Percentiles rank a stretch among this genome's conserved stretches.
Conservation (phyloP, 768 basidiomycete species). For the Hygrophorus pudorinus region DNA sequence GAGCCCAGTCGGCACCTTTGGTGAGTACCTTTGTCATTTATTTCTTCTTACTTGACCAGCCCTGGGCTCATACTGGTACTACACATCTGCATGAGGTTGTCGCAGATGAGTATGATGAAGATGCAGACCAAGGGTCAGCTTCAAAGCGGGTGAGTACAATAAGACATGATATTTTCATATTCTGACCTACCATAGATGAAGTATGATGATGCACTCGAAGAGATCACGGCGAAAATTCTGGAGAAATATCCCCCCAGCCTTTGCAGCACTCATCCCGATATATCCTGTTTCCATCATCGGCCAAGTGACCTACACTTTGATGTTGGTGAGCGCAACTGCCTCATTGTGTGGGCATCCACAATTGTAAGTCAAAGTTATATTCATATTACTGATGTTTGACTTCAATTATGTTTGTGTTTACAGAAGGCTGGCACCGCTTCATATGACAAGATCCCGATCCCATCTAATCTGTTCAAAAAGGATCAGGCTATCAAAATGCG, state of each 20-base stretch:
- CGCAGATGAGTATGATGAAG: neutral
- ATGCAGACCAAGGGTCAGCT: neutral
- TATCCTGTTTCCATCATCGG: too few species aligned
- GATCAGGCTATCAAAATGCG: too few species aligned
- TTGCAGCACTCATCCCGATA: neutral
- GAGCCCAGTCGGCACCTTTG: too few species aligned
- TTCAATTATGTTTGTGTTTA: too few species aligned
- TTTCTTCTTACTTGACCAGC: too few species aligned
- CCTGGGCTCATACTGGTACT: neutral
- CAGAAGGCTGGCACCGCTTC: too few species aligned
- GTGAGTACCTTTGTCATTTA: too few species aligned
- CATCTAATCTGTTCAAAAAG: too few species aligned
- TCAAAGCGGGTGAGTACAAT: neutral
- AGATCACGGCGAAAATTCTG: neutral
- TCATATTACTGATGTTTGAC: too few species aligned
- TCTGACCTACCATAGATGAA: neutral
- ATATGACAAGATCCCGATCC: too few species aligned
- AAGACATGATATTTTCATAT: neutral
- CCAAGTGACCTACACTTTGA: neutral
- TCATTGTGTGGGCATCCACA: neutral
- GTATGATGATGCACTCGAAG: neutral
- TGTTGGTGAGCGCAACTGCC: neutral
- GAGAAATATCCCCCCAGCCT: neutral
- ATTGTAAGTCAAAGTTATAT: slow-evolving; percentile 1
- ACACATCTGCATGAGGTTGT: neutral